A percentile compares a stretch with the other conserved stretches of the same genome.
These are phyloP conservation scores for Mycena rebaudengoi DNA, from an alignment of 768 basidiomycete species.

Conservation along the genomic window DNA sequence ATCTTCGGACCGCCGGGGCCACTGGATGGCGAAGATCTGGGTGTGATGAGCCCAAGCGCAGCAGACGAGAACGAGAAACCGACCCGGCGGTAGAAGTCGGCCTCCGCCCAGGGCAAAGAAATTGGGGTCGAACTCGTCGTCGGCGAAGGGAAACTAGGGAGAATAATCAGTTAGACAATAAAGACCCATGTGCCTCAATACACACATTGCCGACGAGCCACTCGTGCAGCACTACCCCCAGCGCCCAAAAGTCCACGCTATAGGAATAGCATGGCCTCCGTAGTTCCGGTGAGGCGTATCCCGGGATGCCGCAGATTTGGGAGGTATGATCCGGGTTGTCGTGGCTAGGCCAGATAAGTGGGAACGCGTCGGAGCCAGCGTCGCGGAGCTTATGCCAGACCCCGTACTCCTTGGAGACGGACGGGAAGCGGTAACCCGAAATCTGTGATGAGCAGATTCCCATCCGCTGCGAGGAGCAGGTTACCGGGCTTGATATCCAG, in stretches of 20 bases:
- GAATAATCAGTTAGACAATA: neutral
- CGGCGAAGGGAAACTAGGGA: neutral
- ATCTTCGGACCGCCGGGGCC: neutral
- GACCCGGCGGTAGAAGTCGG: too few species aligned
- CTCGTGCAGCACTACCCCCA: neutral
- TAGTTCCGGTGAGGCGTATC: neutral
- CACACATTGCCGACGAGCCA: neutral
- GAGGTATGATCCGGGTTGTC: neutral
- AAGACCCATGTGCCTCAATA: neutral
- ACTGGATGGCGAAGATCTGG: neutral
- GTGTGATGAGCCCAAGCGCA: neutral
- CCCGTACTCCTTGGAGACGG: neutral
- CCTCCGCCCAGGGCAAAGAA: too few species aligned
- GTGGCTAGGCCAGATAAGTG: neutral
- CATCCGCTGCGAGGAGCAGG: neutral
- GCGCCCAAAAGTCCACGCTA: neutral
- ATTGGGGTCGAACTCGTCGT: neutral
- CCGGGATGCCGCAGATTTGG: neutral
- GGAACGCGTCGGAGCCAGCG: neutral
- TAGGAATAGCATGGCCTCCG: neutral
- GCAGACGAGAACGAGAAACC: neutral
- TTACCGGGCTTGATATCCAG: slow-evolving; percentile 6
- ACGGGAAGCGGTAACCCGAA: neutral
- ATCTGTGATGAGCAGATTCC: neutral
- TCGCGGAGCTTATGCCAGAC: neutral